phyloP scores from a whole-genome alignment of 345 rosid genomes.

The Pugionium dolabratum region DNA sequence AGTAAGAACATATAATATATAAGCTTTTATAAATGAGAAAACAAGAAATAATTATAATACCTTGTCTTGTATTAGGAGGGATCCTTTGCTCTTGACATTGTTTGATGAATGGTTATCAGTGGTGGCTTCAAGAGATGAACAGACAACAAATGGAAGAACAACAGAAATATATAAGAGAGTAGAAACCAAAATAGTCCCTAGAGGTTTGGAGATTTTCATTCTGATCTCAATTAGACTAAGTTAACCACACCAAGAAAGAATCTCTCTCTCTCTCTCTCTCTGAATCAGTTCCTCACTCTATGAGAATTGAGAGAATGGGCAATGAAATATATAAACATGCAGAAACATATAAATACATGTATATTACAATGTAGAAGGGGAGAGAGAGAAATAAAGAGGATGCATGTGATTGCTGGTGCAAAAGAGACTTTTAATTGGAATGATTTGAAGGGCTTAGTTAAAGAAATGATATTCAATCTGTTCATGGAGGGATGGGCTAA shows the following conservation, averaged over 20 bases:
- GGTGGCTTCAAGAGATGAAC: conserved; percentile 38
- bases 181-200: conserved; percentile 10
- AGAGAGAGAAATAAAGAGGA: conserved; percentile 34
- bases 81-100: conserved; percentile 28
- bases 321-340: not conserved
- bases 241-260: conserved; percentile 1
- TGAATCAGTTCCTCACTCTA: conserved; percentile 1
- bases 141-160: conserved; percentile 21
- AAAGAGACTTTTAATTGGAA: conserved; percentile 35
- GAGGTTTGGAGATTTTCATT: conserved; percentile 19
- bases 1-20: not conserved
- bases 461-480: conserved; percentile 37
- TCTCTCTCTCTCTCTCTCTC: not conserved
- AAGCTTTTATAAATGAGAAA: conserved; percentile 5
- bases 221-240: conserved; percentile 10
- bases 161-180: conserved; percentile 20
- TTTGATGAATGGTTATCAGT: conserved; percentile 36
- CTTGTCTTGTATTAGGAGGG: conserved; percentile 16
- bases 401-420: conserved; percentile 39
- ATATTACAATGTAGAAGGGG: conserved; percentile 19
- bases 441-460: conserved; percentile 30
- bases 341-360: conserved; percentile 3
- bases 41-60: conserved; percentile 7
- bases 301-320: conserved; percentile 15
- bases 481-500: conserved; percentile 38